Base-by-base conservation (phyloP, 2,329 filamentous ascomycete species). In the Botrytis cinerea region DNA sequence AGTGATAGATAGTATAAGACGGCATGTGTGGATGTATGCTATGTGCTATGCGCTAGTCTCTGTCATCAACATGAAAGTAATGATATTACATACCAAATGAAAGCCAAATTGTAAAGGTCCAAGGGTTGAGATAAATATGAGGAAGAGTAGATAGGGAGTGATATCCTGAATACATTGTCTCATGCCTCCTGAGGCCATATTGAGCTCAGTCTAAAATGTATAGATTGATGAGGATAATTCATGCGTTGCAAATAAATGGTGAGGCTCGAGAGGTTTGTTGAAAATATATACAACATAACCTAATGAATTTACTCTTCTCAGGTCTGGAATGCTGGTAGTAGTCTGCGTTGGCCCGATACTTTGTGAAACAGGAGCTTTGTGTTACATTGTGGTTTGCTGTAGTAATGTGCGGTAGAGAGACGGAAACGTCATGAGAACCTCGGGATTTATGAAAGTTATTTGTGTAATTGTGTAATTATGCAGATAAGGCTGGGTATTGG, bases 61-160 rank as follows among this genome's bases (percentile, higher is more conserved):
- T 10, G 28, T 9, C 28, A 25, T 57, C 6, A 18, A 6, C 6
- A 48, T 48, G n/a, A 48, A 66, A 16, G 28, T 0, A 38, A 5
- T 20, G 20, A 57, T 28, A 66, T 54, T 14, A 46, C 84, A 80
- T 87, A 96, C 94, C 81, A 98, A 83, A 83, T 98, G 95, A 83
- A 93, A 98, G 75, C 96, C 96, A 81, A 98, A 99, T 80, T 98
- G 94, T 62, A 98, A 87, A 2, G 96, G 94, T 0, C 95, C 96
- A 28, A 98, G 84, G 0, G 94, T 97, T 61, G 93, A 89, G 74
- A 95, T 86, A 74, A 90, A 84, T 72, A 98, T 88, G 64, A 96
- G 84, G 80, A 93, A 89, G 79, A 96, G 81, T 78, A 98, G 89
- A 83, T 94, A 97, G 8, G 89, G 86, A 51, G 93, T 96, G 72